Evolutionary conservation across 306 rosid species (phyloP).

Genomic region (Ammopiptanthus mongolicus): DNA sequence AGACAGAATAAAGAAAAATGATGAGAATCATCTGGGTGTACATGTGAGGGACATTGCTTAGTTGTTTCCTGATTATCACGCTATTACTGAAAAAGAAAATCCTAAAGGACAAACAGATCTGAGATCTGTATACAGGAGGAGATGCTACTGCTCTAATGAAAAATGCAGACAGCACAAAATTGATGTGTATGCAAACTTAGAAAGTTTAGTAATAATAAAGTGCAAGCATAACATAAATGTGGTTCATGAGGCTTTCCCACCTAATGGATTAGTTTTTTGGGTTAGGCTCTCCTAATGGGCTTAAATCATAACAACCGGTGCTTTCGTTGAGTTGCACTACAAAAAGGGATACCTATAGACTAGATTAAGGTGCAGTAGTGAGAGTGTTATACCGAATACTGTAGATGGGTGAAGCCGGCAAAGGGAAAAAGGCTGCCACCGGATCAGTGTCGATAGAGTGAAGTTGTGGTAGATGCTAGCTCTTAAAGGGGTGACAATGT

Average conservation of each 20-base stretch:
- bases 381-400: no score
- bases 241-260: no score
- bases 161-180: slow-evolving; percentile 2
- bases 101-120: slow-evolving; percentile 25
- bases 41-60: not conserved
- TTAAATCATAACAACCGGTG: no score
- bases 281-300: no score
- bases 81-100: slow-evolving; percentile 9
- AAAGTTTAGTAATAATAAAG: not conserved
- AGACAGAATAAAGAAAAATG: slow-evolving; percentile 6
- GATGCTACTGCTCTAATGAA: slow-evolving; percentile 10
- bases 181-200: not conserved
- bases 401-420: no score
- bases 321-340: no score
- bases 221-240: not conserved
- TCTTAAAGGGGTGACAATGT: not conserved
- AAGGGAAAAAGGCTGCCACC: not conserved
- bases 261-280: no score
- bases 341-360: no score
- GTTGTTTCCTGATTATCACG: slow-evolving; percentile 21
- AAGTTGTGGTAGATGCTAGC: not conserved
- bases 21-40: not conserved
- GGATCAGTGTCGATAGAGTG: not conserved
- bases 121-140: slow-evolving; percentile 15
- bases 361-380: no score